phyloP scores from a whole-genome alignment of 805 yeast genomes.

The Teunomyces stri region DNA sequence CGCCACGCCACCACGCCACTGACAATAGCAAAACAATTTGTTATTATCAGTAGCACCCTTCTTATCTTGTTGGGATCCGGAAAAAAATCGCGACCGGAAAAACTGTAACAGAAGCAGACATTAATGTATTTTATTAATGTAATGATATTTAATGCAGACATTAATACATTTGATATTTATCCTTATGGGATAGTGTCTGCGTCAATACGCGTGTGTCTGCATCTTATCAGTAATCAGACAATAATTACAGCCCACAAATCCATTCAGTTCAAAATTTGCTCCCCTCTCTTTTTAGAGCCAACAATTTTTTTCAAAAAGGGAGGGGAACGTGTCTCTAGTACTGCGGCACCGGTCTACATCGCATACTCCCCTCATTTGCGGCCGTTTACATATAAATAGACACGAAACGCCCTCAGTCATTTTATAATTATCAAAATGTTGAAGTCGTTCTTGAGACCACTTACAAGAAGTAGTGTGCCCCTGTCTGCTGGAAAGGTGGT shows the following conservation, averaged over 20 bases:
- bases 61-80: background rate
- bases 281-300: background rate
- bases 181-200: background rate
- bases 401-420: background rate
- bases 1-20: background rate
- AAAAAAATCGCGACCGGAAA: background rate
- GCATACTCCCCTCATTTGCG: conserved; percentile 2
- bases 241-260: background rate
- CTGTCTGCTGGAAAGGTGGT: conserved; percentile 14
- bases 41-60: background rate
- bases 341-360: background rate
- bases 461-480: background rate
- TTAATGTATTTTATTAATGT: too few species aligned
- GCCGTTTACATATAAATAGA: background rate
- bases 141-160: too few species aligned
- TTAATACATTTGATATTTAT: too few species aligned
- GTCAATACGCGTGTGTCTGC: background rate
- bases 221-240: background rate
- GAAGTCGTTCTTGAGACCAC: conserved; percentile 4
- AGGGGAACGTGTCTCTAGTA: background rate
- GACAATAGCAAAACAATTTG: too few species aligned
- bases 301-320: background rate
- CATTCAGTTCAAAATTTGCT: background rate
- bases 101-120: background rate
- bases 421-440: conserved; percentile 4